Conservation (phyloP, 805 yeast species). For the Cyberlindnera xylosilytica region DNA sequence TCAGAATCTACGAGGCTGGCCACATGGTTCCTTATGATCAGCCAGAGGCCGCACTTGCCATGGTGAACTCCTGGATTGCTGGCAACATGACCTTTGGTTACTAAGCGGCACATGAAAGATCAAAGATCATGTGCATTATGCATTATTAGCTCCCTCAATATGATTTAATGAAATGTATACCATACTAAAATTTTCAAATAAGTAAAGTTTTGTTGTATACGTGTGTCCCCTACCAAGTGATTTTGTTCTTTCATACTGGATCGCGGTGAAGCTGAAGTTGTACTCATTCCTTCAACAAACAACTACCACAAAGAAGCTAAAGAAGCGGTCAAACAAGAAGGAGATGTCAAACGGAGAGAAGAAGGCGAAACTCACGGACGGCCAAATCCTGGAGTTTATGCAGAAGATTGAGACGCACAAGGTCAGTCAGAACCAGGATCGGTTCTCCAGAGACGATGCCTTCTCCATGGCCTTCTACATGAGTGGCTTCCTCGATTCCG, state of each 20-base stretch:
- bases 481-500: neutral
- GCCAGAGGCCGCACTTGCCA: constrained; percentile 65
- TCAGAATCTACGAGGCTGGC: constrained; percentile 79
- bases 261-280: no score
- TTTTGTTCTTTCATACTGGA: no score
- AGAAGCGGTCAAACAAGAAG: no score
- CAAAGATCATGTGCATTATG: neutral
- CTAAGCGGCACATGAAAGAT: neutral
- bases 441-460: constrained; percentile 1
- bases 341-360: neutral
- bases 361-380: constrained; percentile 3
- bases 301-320: no score
- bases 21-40: constrained; percentile 93
- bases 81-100: constrained; percentile 36
- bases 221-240: no score
- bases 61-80: constrained; percentile 73
- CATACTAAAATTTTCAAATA: no score
- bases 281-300: no score
- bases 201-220: no score
- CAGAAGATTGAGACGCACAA: neutral
- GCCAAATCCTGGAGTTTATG: constrained; percentile 2
- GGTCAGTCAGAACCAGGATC: constrained; percentile 2
- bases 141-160: no score
- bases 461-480: constrained; percentile 1
- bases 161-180: no score